These are phyloP conservation scores for Vitis cinerea DNA, from an alignment of 164 flowering plant species.

Conservation along the genomic window DNA sequence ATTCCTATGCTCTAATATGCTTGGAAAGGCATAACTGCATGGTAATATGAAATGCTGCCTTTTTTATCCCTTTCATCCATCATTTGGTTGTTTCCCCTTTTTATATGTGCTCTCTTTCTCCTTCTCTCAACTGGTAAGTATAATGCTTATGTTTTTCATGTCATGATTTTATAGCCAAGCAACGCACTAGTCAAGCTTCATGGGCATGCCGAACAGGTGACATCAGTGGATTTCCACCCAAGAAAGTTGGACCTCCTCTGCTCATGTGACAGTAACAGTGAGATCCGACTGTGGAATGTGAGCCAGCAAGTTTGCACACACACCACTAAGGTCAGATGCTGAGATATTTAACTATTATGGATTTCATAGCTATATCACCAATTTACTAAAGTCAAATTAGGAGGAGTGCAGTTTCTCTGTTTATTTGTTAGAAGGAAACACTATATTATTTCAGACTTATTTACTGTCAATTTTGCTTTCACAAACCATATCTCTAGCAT, in stretches of 20 bases:
- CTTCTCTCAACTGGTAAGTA: neutral
- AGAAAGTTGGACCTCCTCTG: conserved; percentile 18
- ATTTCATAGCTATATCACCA: neutral
- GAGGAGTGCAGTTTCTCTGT: neutral
- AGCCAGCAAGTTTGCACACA: conserved; percentile 13
- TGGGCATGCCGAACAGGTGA: conserved; percentile 26
- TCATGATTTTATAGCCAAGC: conserved; percentile 11
- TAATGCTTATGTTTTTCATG: neutral
- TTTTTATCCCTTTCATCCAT: neutral
- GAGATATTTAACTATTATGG: neutral
- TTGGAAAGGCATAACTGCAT: no score
- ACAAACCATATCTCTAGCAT: no score
- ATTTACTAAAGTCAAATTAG: neutral
- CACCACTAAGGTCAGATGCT: conserved; percentile 16
- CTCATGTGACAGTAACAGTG: conserved; percentile 25
- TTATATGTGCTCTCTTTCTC: neutral
- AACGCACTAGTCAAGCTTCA: conserved; percentile 13
- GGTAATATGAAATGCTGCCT: no score
- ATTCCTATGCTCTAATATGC: no score
- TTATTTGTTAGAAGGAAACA: neutral
- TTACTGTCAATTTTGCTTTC: no score
- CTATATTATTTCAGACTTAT: no score
- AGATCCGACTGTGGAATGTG: conserved; percentile 26
- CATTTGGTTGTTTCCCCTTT: neutral
- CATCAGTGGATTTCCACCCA: conserved; percentile 30